phyloP scores from a whole-genome alignment of 2,329 filamentous ascomycete species.

The Paecilomyces sp. region DNA sequence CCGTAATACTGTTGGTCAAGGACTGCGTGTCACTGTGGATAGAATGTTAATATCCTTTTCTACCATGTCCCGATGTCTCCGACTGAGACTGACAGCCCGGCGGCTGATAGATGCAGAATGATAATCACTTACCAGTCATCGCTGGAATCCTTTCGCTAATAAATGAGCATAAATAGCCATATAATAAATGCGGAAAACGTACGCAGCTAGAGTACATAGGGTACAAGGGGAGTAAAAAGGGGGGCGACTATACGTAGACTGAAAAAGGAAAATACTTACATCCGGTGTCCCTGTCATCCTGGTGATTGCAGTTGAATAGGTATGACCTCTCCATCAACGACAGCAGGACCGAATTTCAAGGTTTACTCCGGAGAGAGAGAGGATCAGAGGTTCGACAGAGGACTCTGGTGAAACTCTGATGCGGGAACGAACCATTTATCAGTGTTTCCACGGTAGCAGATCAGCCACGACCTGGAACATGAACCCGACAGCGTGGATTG shows the following conservation, averaged over 20 bases:
- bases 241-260: neutral
- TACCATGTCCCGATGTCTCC: neutral
- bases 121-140: slow-evolving; percentile 5
- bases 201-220: neutral
- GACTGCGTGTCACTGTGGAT: slow-evolving; percentile 32
- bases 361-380: neutral
- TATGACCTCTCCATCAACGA: neutral
- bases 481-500: slow-evolving; percentile 8
- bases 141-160: slow-evolving; percentile 6
- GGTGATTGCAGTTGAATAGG: neutral
- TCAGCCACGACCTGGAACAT: neutral
- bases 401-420: neutral
- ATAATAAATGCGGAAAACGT: neutral
- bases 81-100: neutral
- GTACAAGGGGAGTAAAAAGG: neutral
- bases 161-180: neutral
- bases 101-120: neutral
- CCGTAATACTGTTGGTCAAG: slow-evolving; percentile 35
- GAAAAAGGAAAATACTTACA: slow-evolving; percentile 3
- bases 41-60: neutral
- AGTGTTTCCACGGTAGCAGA: neutral
- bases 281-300: slow-evolving; percentile 8
- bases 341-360: neutral
- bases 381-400: neutral
- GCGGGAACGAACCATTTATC: neutral